A percentile compares a stretch with the other conserved stretches of the same genome.
Evolutionary conservation across 129 eudicot genomes (phyloP).

Genomic region (Lactuca saligna): DNA sequence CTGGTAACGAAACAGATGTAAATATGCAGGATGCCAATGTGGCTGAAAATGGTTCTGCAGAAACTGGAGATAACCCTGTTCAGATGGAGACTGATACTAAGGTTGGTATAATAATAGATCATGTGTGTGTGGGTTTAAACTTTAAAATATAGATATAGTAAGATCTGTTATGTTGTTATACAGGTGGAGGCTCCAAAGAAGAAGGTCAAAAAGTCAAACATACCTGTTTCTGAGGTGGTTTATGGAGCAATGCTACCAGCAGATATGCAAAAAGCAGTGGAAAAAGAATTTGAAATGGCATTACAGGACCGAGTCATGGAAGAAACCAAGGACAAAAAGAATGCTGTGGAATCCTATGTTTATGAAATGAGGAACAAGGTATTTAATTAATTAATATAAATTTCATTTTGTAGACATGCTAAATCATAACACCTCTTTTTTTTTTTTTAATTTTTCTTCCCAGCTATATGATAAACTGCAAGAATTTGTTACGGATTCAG

Average conservation of each 20-base stretch:
- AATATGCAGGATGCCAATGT: slow-evolving; percentile 83
- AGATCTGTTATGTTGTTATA: not conserved
- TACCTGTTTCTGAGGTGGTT: slow-evolving; percentile 68
- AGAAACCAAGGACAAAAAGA: slow-evolving; percentile 93
- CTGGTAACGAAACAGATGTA: slow-evolving; percentile 60
- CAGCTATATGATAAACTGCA: slow-evolving; percentile 79
- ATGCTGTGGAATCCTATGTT: slow-evolving; percentile 93
- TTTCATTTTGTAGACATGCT: not conserved
- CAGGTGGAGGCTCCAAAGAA: slow-evolving; percentile 90
- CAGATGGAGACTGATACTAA: slow-evolving; percentile 86
- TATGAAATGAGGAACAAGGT: slow-evolving; percentile 98
- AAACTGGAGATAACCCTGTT: slow-evolving; percentile 50
- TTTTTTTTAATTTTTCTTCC: not conserved
- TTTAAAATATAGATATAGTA: not conserved
- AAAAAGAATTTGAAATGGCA: slow-evolving; percentile 98
- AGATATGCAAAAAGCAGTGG: slow-evolving; percentile 86
- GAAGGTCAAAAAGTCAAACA: slow-evolving; percentile 68
- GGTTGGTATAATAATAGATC: slow-evolving; percentile 33
- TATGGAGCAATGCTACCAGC: slow-evolving; percentile 62
- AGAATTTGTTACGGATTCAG: slow-evolving; percentile 70
- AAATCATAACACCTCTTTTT: too few species aligned
- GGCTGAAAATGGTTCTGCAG: slow-evolving; percentile 70
- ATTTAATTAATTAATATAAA: not conserved
- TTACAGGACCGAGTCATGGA: slow-evolving; percentile 96
- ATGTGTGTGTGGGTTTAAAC: not conserved